A percentile compares a stretch with the other conserved stretches of the same genome.
Conservation (phyloP, 305 asterid species). For the Solanum hybrid region DNA sequence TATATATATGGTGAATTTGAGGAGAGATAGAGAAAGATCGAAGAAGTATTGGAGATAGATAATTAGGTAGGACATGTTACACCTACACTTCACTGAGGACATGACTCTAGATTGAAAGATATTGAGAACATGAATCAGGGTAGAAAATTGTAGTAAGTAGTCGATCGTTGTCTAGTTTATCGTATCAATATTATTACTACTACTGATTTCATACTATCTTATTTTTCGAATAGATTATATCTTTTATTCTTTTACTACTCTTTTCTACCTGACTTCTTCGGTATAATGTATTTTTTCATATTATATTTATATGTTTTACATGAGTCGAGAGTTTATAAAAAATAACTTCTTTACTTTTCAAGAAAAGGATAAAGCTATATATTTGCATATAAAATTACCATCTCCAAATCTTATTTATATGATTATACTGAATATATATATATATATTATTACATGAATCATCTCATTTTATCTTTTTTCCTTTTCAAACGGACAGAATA, state of each 20-base stretch:
- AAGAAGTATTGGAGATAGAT: not conserved
- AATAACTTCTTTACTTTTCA: not conserved
- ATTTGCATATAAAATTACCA: not conserved
- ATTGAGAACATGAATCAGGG: not conserved
- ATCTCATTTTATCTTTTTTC: not conserved
- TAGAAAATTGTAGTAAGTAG: not conserved
- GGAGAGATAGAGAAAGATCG: not conserved
- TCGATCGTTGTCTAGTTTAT: not conserved
- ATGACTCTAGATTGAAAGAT: not conserved
- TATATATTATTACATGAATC: not conserved
- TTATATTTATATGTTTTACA: not conserved
- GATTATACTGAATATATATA: not conserved
- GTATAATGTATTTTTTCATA: not conserved
- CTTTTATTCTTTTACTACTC: not conserved
- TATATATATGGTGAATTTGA: not conserved
- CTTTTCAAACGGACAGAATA: not conserved
- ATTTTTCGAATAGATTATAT: no score
- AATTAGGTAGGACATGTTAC: not conserved
- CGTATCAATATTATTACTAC: not conserved
- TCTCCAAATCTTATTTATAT: not conserved
- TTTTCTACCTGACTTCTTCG: not conserved
- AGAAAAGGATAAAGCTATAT: not conserved
- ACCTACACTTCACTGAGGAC: not conserved
- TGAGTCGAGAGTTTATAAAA: not conserved
- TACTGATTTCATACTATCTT: not conserved